Evolutionary conservation across 1,139 yeast species (phyloP), one percentile per base, ranked within the genome.

Genomic region (Komagataea norvegica): DNA sequence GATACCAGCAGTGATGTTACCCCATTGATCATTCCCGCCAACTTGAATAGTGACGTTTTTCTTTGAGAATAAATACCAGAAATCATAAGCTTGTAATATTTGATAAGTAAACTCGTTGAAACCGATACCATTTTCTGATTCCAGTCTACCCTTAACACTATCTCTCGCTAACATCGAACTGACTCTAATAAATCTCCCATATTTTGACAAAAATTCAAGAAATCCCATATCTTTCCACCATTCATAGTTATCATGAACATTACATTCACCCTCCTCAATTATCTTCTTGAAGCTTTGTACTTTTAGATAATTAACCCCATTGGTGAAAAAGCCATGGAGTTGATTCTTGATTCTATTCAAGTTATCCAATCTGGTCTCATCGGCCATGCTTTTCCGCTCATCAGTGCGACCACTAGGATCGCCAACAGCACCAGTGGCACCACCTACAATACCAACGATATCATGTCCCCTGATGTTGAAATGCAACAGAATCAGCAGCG

Each of bases 21-120:
- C 99, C 91, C 96, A 91, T 61, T 91, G 99, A 57, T 91, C 98
- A 56, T 84, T 88, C 8, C 99, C 99, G 13, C 99, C 99, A 19
- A 93, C 77, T 62, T 91, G 96, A 25, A 88, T 61, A 34, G 72
- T 68, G 30, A 91, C 93, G 3, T 67, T 63, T 27, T 75, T 65
- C 13, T 72, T 58, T 31, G 70, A 70, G 62, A 77, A 78, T 47
- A 93, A 65, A 55, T 89, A 88, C 74, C 84, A 88, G 56, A 88
- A 93, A 57, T 91, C 99, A 59, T 77, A 91, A 0, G 96, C 97
- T 59, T 91, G 99, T 35, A 91, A 63, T 15, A 91, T 68, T 57
- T 91, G 99, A 59, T 91, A 91, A 1, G 95, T 74, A 57, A 91
- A 91, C 61, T 91, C 99, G 54, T 89, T 87, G 60, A 83, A 91